Percentiles rank a stretch among this genome's conserved stretches.
Conservation (phyloP, 768 basidiomycete genomes). For the Paxillus rubicundulus region DNA sequence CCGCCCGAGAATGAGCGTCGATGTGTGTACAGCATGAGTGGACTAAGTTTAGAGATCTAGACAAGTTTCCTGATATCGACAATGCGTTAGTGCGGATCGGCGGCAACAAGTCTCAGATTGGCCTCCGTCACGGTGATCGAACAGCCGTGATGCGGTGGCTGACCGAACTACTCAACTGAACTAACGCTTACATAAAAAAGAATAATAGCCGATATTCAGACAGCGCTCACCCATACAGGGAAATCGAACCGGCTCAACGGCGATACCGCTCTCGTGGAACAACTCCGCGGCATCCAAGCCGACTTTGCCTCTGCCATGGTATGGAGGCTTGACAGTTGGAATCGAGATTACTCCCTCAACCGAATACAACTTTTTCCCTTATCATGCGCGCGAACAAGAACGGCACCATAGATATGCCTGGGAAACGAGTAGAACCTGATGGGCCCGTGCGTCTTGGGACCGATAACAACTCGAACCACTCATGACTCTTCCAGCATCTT, state of each 20-base stretch:
- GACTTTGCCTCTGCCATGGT: neutral
- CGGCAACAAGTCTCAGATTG: neutral
- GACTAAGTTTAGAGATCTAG: neutral
- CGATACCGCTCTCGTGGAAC: neutral
- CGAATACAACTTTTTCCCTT: too few relatives aligned
- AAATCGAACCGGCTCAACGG: slow-evolving; percentile 17
- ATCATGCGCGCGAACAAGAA: too few relatives aligned
- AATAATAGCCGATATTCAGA: neutral
- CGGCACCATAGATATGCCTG: neutral
- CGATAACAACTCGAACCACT: too few relatives aligned
- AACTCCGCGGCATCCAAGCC: neutral
- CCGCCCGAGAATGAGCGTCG: neutral
- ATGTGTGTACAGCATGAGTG: neutral
- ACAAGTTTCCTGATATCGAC: neutral
- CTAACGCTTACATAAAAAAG: too few relatives aligned
- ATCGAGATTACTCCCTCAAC: too few relatives aligned
- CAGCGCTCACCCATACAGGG: neutral
- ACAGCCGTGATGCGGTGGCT: too few relatives aligned
- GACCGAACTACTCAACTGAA: too few relatives aligned
- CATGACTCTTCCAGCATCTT: too few relatives aligned
- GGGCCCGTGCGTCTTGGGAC: too few relatives aligned
- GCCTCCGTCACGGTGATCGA: too few relatives aligned
- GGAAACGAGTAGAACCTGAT: neutral
- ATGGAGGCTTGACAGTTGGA: neutral
- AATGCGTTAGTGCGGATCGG: neutral